These are phyloP conservation scores for Zea mays DNA, from an alignment of 176 grass and related monocot species.

Conservation along the genomic window Zm-B73-REFERENCE-NAM-5.0 NC_050105.1:145608501-145609000, in stretches of 20 bases:
- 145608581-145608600: conserved; percentile 29
- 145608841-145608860: conserved; percentile 34
- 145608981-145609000: not conserved
- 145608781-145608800: conserved; percentile 27
- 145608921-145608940: conserved; percentile 8
- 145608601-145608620: conserved; percentile 24
- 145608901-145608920: conserved; percentile 28
- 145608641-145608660: conserved; percentile 24
- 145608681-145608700: conserved; percentile 77
- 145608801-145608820: conserved; percentile 24
- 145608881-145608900: not conserved
- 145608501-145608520: not conserved
- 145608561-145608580: conserved; percentile 40
- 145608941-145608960: not conserved
- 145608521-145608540: conserved; percentile 37
- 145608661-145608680: conserved; percentile 57
- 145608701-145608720: conserved; percentile 85
- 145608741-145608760: conserved; percentile 32
- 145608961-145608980: conserved; percentile 12
- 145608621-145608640: conserved; percentile 21
- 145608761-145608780: conserved; percentile 19
- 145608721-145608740: conserved; percentile 56
- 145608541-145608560: conserved; percentile 39
- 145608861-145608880: conserved; percentile 23
- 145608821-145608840: conserved; percentile 35